These are phyloP conservation scores for Heliosperma pusillum DNA, from an alignment of 148 eudicot species.

Conservation along the genomic window DNA sequence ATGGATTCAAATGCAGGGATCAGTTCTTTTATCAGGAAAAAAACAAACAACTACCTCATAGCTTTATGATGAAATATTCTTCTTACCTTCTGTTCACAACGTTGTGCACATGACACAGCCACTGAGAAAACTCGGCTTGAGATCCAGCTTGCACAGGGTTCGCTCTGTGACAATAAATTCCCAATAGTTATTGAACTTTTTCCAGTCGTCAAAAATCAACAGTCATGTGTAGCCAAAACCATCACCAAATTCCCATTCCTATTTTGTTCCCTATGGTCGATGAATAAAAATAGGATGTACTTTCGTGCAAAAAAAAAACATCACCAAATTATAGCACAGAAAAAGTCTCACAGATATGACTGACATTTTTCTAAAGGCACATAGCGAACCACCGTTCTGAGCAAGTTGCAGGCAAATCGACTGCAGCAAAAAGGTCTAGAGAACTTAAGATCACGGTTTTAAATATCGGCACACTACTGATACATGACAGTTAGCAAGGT, in stretches of 20 bases:
- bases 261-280: too few species aligned
- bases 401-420: neutral
- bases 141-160: constrained; percentile 86
- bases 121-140: constrained; percentile 76
- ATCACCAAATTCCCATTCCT: neutral
- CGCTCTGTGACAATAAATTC: constrained; percentile 35
- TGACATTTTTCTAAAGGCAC: neutral
- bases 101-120: constrained; percentile 86
- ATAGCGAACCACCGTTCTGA: neutral
- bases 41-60: too few species aligned
- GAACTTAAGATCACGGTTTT: neutral
- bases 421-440: neutral
- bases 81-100: constrained; percentile 87
- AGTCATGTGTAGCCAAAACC: neutral
- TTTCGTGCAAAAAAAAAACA: too few species aligned
- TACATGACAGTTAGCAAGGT: too few species aligned
- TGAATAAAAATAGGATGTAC: too few species aligned
- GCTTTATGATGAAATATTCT: neutral
- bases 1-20: neutral
- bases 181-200: neutral
- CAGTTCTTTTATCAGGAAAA: neutral
- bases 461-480: too few species aligned
- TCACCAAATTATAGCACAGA: neutral
- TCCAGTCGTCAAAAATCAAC: neutral
- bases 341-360: neutral